phyloP scores from a whole-genome alignment of 345 rosid species.

The Corchorus olitorius region DNA sequence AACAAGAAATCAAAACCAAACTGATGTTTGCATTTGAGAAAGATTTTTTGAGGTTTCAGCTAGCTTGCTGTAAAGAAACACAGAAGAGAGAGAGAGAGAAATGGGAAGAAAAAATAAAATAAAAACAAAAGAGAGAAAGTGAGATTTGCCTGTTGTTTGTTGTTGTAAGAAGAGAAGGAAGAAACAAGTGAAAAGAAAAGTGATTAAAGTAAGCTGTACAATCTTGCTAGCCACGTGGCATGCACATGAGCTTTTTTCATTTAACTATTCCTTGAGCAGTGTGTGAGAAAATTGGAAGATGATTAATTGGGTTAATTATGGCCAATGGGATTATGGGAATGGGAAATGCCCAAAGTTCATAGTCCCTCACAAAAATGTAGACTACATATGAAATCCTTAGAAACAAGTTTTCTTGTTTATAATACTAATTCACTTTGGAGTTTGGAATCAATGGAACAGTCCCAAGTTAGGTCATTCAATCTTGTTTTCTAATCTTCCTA shows the following conservation, averaged over 20 bases:
- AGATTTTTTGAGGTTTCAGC: slow-evolving; percentile 7
- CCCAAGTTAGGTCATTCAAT: neutral
- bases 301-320: neutral
- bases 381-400: neutral
- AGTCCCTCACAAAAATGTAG: neutral
- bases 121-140: neutral
- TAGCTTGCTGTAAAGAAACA: slow-evolving; percentile 14
- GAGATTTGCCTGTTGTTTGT: slow-evolving; percentile 1
- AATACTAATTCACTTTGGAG: neutral
- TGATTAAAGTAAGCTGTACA: slow-evolving; percentile 16
- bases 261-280: neutral
- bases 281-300: neutral
- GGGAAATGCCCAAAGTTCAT: neutral
- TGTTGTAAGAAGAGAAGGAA: neutral
- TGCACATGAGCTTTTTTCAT: neutral
- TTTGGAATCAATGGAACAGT: neutral
- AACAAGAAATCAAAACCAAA: neutral
- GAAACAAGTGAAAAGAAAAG: neutral
- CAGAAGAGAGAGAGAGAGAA: neutral
- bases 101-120: neutral
- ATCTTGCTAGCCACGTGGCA: slow-evolving; percentile 19
- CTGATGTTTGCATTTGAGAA: slow-evolving; percentile 14
- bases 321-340: neutral
- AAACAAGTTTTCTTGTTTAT: neutral
- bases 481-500: neutral